Conservation (phyloP, 164 flowering plant species). For the Euptelea pleiosperma region DNA sequence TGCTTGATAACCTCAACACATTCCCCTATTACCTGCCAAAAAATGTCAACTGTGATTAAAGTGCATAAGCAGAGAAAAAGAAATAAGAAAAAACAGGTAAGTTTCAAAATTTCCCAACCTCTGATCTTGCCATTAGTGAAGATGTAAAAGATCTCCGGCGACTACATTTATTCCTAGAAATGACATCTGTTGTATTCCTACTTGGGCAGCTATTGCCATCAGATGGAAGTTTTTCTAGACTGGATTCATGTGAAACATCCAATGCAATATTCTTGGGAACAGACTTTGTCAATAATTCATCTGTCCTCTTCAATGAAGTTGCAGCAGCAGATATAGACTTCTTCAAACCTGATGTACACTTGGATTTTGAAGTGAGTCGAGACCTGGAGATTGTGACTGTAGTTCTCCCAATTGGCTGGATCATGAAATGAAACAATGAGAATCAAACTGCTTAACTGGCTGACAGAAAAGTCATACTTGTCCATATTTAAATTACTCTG, state of each 20-base stretch:
- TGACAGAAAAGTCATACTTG: too few species aligned
- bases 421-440: conserved; percentile 3
- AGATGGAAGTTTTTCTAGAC: conserved; percentile 26
- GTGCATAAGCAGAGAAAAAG: not conserved
- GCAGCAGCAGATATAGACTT: conserved; percentile 26
- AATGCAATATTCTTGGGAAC: conserved; percentile 16
- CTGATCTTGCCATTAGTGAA: conserved; percentile 47
- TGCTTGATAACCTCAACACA: conserved; percentile 23
- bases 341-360: conserved; percentile 14
- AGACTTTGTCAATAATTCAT: conserved; percentile 17
- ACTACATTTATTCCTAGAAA: conserved; percentile 29
- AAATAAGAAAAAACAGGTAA: not conserved
- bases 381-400: conserved; percentile 17
- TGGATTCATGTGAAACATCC: conserved; percentile 23
- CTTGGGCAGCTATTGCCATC: conserved; percentile 17
- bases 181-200: conserved; percentile 17
- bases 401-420: conserved; percentile 36
- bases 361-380: conserved; percentile 32
- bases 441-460: conserved; percentile 1
- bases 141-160: conserved; percentile 79
- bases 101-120: conserved; percentile 35
- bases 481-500: too few species aligned
- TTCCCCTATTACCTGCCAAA: conserved; percentile 41
- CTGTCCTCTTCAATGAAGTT: conserved; percentile 29
- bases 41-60: not conserved